A percentile compares a stretch with the other conserved stretches of the same genome.
Conservation (phyloP, 345 rosid genomes). For the Populus tremula region DNA sequence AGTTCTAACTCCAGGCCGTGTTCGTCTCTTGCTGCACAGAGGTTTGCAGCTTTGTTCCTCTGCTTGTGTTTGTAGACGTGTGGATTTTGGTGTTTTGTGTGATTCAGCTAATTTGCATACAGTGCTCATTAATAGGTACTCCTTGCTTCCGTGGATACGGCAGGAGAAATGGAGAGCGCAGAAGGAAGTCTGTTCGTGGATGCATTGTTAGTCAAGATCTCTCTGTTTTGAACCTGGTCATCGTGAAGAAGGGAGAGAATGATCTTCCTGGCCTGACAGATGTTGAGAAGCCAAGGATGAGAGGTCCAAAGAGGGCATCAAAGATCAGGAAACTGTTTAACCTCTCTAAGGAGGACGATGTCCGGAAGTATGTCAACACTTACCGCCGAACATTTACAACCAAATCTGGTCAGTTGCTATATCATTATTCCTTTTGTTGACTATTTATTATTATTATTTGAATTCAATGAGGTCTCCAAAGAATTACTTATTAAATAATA, state of each 20-base stretch:
- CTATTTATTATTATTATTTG: neutral
- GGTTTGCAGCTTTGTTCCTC: constrained; percentile 32
- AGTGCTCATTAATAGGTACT: constrained; percentile 41
- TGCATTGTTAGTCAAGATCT: constrained; percentile 82
- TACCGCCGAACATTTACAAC: constrained; percentile 74
- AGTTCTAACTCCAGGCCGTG: constrained; percentile 89
- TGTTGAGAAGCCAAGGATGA: constrained; percentile 74
- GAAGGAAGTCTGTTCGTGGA: constrained; percentile 91
- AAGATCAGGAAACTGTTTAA: constrained; percentile 75
- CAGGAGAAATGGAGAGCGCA: constrained; percentile 70
- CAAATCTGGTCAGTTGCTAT: constrained; percentile 51
- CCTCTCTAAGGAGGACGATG: constrained; percentile 78
- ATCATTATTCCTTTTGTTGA: neutral
- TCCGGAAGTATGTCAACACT: constrained; percentile 72
- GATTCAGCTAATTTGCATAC: neutral
- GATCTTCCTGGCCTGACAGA: constrained; percentile 81
- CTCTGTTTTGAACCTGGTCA: constrained; percentile 75
- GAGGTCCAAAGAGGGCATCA: constrained; percentile 83
- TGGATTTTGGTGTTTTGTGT: neutral
- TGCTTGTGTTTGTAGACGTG: neutral
- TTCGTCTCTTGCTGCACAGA: constrained; percentile 76
- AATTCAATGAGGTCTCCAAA: neutral
- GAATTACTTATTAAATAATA: neutral
- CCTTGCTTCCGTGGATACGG: constrained; percentile 86
- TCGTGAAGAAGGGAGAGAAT: constrained; percentile 75